Conservation (phyloP, 306 rosid species). For the Carpinus fangiana region DNA sequence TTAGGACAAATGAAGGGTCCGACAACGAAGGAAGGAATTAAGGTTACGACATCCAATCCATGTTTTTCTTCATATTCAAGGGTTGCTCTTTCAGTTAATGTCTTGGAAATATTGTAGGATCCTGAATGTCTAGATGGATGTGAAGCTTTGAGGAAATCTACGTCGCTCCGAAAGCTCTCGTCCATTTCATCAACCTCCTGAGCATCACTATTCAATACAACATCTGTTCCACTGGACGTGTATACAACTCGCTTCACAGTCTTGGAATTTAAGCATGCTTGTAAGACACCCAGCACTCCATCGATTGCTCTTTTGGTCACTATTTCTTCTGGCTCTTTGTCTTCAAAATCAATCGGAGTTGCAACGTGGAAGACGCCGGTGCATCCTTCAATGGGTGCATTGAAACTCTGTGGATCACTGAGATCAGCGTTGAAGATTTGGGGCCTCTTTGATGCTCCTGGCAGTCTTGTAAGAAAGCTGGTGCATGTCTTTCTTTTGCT, state of each 20-base stretch:
- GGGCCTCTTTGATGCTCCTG: slow-evolving; percentile 52
- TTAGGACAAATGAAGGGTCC: slow-evolving; percentile 66
- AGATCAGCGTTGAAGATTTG: slow-evolving; percentile 51
- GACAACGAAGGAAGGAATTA: slow-evolving; percentile 46
- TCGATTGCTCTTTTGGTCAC: slow-evolving; percentile 47
- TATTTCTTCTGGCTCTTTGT: slow-evolving; percentile 41
- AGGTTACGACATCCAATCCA: slow-evolving; percentile 59
- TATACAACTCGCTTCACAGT: slow-evolving; percentile 58
- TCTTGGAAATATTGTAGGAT: slow-evolving; percentile 51
- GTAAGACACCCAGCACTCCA: slow-evolving; percentile 56
- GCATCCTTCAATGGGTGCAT: slow-evolving; percentile 52
- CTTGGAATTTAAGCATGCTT: slow-evolving; percentile 41
- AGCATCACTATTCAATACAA: neutral
- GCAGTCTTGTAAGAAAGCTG: slow-evolving; percentile 50
- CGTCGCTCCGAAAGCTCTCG: slow-evolving; percentile 60
- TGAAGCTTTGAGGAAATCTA: slow-evolving; percentile 23
- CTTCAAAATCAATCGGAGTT: slow-evolving; percentile 25
- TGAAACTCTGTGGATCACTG: slow-evolving; percentile 47
- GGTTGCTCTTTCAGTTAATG: slow-evolving; percentile 55
- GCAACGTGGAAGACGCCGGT: slow-evolving; percentile 64
- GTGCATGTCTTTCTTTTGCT: slow-evolving; percentile 29
- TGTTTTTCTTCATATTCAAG: slow-evolving; percentile 48
- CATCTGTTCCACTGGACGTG: slow-evolving; percentile 53
- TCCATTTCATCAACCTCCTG: slow-evolving; percentile 28
- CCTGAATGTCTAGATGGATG: slow-evolving; percentile 18